Conservation (phyloP, 768 basidiomycete species). For the Mycena rosella region DNA sequence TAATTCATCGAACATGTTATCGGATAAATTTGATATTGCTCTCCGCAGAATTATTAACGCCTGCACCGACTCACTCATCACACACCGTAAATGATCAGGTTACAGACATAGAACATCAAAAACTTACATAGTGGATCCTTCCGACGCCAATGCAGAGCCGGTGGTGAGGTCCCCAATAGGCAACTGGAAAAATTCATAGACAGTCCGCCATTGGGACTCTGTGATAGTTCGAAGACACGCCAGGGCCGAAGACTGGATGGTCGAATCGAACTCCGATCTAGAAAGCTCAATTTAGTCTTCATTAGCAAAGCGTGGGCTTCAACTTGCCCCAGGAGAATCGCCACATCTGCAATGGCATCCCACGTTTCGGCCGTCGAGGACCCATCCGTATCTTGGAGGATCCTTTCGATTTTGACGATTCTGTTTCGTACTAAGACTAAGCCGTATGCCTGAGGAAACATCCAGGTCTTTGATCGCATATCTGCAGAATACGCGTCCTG, state of each 20-base stretch:
- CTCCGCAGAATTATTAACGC: not conserved
- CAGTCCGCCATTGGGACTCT: not conserved
- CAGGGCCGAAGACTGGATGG: not conserved
- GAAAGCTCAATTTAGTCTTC: no score
- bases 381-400: not conserved
- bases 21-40: not conserved
- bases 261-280: not conserved
- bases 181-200: not conserved
- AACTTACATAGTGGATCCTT: not conserved
- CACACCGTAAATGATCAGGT: not conserved
- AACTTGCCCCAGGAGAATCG: not conserved
- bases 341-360: constrained; percentile 1
- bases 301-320: not conserved
- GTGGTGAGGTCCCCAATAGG: not conserved
- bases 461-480: constrained; percentile 11
- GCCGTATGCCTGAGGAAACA: constrained; percentile 2
- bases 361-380: not conserved
- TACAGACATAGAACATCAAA: no score
- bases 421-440: not conserved
- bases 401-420: constrained; percentile 7
- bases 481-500: constrained; percentile 3
- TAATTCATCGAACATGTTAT: not conserved
- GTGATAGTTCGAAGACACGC: not conserved
- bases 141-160: not conserved
- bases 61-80: not conserved